These are phyloP conservation scores for Fusarium abutilonis DNA, from an alignment of 2,329 filamentous ascomycete species.

Conservation along the genomic window DNA sequence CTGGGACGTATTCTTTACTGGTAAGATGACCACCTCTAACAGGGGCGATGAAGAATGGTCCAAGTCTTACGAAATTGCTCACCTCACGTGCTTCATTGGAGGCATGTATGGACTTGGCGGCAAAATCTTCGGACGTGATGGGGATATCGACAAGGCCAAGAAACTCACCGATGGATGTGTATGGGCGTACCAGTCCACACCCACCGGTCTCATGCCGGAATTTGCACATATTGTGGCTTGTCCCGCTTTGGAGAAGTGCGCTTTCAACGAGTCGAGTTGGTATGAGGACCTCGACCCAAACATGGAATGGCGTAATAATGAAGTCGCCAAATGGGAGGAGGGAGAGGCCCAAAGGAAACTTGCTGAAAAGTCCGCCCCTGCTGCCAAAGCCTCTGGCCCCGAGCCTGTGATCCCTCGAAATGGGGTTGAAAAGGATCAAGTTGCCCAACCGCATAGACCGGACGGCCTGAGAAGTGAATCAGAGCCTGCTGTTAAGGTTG, in stretches of 20 bases:
- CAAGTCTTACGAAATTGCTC: slow-evolving; percentile 68
- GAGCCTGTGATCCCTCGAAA: neutral
- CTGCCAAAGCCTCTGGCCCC: neutral
- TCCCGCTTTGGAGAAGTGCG: slow-evolving; percentile 56
- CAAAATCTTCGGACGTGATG: slow-evolving; percentile 67
- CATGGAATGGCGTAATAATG: slow-evolving; percentile 53
- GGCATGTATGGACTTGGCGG: slow-evolving; percentile 75
- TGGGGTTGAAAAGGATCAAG: neutral
- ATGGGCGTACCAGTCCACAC: slow-evolving; percentile 72
- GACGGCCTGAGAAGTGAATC: slow-evolving; percentile 14
- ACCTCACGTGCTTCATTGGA: slow-evolving; percentile 74
- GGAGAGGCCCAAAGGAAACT: slow-evolving; percentile 51
- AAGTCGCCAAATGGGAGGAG: slow-evolving; percentile 58
- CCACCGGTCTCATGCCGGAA: slow-evolving; percentile 74
- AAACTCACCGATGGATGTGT: slow-evolving; percentile 75
- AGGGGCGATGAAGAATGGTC: slow-evolving; percentile 52
- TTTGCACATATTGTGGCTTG: slow-evolving; percentile 58
- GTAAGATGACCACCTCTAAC: slow-evolving; percentile 63
- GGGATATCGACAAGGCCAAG: slow-evolving; percentile 70
- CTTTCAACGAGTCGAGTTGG: slow-evolving; percentile 63
- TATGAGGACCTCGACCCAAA: slow-evolving; percentile 60
- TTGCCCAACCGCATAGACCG: slow-evolving; percentile 1
- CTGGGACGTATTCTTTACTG: slow-evolving; percentile 78
- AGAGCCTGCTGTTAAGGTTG: slow-evolving; percentile 12
- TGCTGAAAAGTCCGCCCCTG: slow-evolving; percentile 37